A percentile compares a stretch with the other conserved stretches of the same genome.
Evolutionary conservation across 192 early-diverging fungal species (phyloP).

Genomic region (Gryganskiella cystojenkinii): DNA sequence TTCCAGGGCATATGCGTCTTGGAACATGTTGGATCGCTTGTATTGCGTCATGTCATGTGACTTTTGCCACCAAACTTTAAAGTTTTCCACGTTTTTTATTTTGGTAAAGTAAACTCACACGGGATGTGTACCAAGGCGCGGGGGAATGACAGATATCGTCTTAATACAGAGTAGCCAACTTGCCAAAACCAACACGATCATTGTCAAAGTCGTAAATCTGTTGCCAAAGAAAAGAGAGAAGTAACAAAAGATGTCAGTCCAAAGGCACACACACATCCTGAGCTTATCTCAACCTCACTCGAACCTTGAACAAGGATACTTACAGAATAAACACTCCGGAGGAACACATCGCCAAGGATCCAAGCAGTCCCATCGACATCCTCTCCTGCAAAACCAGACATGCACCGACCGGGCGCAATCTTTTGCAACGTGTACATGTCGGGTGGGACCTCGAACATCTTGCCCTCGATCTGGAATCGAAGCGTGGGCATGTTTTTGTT

Average conservation of each 20-base stretch:
- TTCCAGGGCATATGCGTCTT: no score
- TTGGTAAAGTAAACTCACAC: no score
- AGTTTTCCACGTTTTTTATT: no score
- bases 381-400: slow-evolving; percentile 49
- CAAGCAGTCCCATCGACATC: slow-evolving; percentile 46
- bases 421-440: slow-evolving; percentile 35
- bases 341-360: slow-evolving; percentile 51
- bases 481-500: slow-evolving; percentile 26
- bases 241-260: no score
- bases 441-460: slow-evolving; percentile 36
- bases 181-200: slow-evolving; percentile 44
- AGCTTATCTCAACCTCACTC: not conserved
- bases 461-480: slow-evolving; percentile 21
- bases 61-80: no score
- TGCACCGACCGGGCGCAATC: slow-evolving; percentile 46
- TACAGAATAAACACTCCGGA: slow-evolving; percentile 46
- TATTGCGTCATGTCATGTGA: no score
- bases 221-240: not conserved
- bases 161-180: not conserved
- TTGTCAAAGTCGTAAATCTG: slow-evolving; percentile 50
- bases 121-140: no score
- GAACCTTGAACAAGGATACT: not conserved
- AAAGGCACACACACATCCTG: no score
- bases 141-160: no score
- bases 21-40: no score